Percentiles rank a stretch among this genome's conserved stretches.
phyloP scores from a whole-genome alignment of 371 early-diverging fungal species.

The Racocetra persica region DNA sequence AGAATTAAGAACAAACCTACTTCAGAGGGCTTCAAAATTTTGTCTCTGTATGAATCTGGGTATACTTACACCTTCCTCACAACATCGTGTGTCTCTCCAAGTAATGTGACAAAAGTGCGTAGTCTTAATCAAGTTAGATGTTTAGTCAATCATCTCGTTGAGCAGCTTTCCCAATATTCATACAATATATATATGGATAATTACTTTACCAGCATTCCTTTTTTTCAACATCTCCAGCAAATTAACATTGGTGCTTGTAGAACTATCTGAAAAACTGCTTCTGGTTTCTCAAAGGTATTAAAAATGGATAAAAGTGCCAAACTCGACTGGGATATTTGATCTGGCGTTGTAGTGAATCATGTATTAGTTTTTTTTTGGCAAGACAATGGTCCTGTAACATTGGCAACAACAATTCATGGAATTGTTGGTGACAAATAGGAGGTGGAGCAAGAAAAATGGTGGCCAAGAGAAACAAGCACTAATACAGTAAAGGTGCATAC shows the following conservation, averaged over 20 bases:
- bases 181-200: conserved; percentile 40
- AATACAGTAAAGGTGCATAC: conserved; percentile 33
- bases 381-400: conserved; percentile 46
- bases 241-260: conserved; percentile 43
- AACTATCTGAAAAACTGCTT: conserved; percentile 20
- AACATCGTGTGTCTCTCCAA: conserved; percentile 22
- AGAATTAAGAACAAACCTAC: too few relatives aligned
- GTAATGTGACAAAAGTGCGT: neutral
- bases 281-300: neutral
- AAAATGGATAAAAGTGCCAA: conserved; percentile 7
- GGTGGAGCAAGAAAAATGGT: neutral
- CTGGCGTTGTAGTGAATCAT: conserved; percentile 2
- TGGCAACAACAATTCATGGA: conserved; percentile 39
- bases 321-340: conserved; percentile 16
- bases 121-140: conserved; percentile 1
- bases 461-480: conserved; percentile 38
- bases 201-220: conserved; percentile 34
- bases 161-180: conserved; percentile 32
- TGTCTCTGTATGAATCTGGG: conserved; percentile 41
- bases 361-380: conserved; percentile 46
- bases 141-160: neutral
- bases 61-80: conserved; percentile 46
- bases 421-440: conserved; percentile 28
- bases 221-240: conserved; percentile 31
- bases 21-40: conserved; percentile 45